Percentiles rank a stretch among this genome's conserved stretches.
phyloP scores from a whole-genome alignment of 495 filamentous ascomycete species.

The Chlorociboria aeruginascens region DNA sequence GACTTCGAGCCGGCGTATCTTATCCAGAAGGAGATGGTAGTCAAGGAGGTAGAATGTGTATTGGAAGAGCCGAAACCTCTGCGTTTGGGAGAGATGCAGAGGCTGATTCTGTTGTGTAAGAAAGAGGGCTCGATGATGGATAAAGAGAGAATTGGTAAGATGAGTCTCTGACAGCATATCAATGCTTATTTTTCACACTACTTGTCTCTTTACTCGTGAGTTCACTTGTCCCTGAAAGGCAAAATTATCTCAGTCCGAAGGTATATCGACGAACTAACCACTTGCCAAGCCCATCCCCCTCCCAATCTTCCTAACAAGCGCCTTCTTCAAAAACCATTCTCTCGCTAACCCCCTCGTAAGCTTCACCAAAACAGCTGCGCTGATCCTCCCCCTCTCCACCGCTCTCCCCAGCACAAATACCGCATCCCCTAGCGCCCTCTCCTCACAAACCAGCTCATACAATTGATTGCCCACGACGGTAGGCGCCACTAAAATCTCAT shows the following conservation, averaged over 20 bases:
- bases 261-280: slow-evolving; percentile 10
- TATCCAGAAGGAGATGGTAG: slow-evolving; percentile 9
- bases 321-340: slow-evolving; percentile 86
- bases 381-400: slow-evolving; percentile 69
- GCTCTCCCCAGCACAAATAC: slow-evolving; percentile 76
- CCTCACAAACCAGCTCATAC: slow-evolving; percentile 78
- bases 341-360: slow-evolving; percentile 71
- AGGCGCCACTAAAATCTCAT: slow-evolving; percentile 85
- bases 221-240: not conserved
- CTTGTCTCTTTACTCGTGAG: not conserved
- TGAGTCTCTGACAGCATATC: no score
- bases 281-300: slow-evolving; percentile 61
- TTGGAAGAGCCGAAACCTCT: slow-evolving; percentile 25
- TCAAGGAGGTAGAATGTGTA: slow-evolving; percentile 19
- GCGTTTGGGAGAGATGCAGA: slow-evolving; percentile 23
- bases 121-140: slow-evolving; percentile 6
- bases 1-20: not conserved
- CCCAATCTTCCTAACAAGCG: slow-evolving; percentile 78
- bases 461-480: slow-evolving; percentile 88
- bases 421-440: slow-evolving; percentile 69
- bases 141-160: slow-evolving; percentile 4
- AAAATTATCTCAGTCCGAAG: not conserved
- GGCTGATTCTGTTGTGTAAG: slow-evolving; percentile 21
- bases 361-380: slow-evolving; percentile 71
- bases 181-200: not conserved